Evolutionary conservation across 140 eudicot species (phyloP), one percentile per base, ranked within the genome.

Genomic region (Flaveria floridana): DNA sequence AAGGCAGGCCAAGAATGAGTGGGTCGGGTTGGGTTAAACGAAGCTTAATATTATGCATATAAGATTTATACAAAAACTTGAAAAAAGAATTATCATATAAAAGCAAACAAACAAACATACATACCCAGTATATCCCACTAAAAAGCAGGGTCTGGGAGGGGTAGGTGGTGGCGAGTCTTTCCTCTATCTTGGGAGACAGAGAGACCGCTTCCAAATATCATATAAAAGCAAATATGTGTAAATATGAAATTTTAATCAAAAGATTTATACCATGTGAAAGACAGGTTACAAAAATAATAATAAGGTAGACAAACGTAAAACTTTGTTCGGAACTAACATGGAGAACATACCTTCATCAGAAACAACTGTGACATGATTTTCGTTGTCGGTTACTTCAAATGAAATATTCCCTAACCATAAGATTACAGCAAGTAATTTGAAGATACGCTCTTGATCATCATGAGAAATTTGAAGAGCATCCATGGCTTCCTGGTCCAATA

Each of bases 381-480:
- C 96, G 79, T 72, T 77, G 84, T 84, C 96, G 70, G 68, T 75
- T 34, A 83, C 89, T 74, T 88, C 86, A 82, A 94, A 94, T 50
- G 94, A 78, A 76, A 90, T 87, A 86, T 94, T 94, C 72, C 99
- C 99, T 41, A 94, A 84, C 99, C 99, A 94, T 73, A 94, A 76
- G 48, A 94, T 87, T 56, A 96, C 90, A 78, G 99, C 88, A 58
- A 94, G 89, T 88, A 91, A 82, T 82, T 87, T 86, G 62, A 88
- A 88, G 19, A 81, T 79, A 44, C 82, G 82, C 58, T 90, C 97
- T 82, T 90, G 90, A 73, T 90, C 90, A 63, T 82, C 88, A 73
- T 74, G 75, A 73, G 86, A 64, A 51, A 91, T 82, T 81, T 69
- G 58, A 67, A 91, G 74, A 41, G 68, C 44, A 56, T 79, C 77